These are phyloP conservation scores for Sporopachydermia lactativora DNA, from an alignment of 805 yeast genomes.

Conservation along the genomic window DNA sequence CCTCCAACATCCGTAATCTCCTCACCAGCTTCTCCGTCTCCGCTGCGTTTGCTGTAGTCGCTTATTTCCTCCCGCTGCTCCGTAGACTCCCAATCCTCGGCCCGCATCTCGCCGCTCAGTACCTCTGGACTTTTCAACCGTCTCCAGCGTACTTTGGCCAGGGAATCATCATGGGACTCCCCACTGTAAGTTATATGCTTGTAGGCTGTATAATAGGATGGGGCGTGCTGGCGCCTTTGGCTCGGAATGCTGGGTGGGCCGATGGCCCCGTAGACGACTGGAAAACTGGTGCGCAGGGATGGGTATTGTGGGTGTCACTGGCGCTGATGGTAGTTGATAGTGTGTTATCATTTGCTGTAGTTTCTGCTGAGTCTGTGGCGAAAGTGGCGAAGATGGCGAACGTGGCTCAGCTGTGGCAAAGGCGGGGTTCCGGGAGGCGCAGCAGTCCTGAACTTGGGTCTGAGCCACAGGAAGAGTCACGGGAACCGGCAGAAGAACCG, in stretches of 20 bases:
- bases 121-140: constrained; percentile 84
- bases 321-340: constrained; percentile 93
- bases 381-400: too few species aligned
- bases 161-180: constrained; percentile 94
- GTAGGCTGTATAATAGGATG: constrained; percentile 85
- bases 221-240: constrained; percentile 79
- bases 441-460: neutral
- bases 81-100: constrained; percentile 72
- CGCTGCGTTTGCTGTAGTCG: constrained; percentile 52
- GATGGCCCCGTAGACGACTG: constrained; percentile 84
- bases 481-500: neutral
- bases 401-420: neutral
- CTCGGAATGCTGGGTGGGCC: constrained; percentile 68
- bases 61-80: constrained; percentile 63
- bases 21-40: constrained; percentile 50
- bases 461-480: neutral
- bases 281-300: constrained; percentile 90
- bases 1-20: constrained; percentile 47
- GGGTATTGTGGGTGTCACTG: constrained; percentile 91
- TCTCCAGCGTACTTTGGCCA: constrained; percentile 97
- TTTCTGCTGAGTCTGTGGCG: constrained; percentile 30
- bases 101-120: constrained; percentile 35
- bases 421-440: neutral
- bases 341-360: constrained; percentile 60
- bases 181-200: constrained; percentile 82